A percentile compares a stretch with the other conserved stretches of the same genome.
phyloP scores from a whole-genome alignment of 2,329 filamentous ascomycete genomes.

The Apiospora malaysiana region DNA sequence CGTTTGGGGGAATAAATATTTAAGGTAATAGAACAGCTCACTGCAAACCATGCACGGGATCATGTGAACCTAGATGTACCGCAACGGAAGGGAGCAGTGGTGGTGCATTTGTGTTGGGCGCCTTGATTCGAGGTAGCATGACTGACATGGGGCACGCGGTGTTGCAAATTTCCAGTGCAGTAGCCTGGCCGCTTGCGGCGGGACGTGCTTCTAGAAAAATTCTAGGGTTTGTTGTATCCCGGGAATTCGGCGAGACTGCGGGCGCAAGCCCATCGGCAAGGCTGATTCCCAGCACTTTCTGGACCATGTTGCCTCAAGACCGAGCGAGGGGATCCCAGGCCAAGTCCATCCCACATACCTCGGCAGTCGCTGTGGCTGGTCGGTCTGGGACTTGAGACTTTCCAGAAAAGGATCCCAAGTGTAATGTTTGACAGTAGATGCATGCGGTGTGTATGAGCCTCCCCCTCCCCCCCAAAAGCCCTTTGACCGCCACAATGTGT shows the following conservation, averaged over 20 bases:
- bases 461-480: background rate
- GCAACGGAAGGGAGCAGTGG: background rate
- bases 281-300: background rate
- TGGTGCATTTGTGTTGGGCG: background rate
- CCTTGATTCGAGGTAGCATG: background rate
- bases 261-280: conserved; percentile 18
- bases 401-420: background rate
- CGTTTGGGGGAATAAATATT: background rate
- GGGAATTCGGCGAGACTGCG: conserved; percentile 14
- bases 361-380: background rate
- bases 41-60: background rate
- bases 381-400: background rate
- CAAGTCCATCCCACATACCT: conserved; percentile 1
- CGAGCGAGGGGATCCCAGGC: background rate
- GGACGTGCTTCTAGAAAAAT: conserved; percentile 14
- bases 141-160: background rate
- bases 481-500: conserved; percentile 3
- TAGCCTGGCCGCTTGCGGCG: conserved; percentile 8
- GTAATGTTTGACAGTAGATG: background rate
- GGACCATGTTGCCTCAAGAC: conserved; percentile 3
- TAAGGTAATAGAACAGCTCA: background rate
- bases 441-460: conserved; percentile 7
- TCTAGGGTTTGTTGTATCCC: background rate
- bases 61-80: background rate
- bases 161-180: background rate